These are phyloP conservation scores for Lactifluus pinguis DNA, from an alignment of 768 basidiomycete genomes.

Conservation along the genomic window DNA sequence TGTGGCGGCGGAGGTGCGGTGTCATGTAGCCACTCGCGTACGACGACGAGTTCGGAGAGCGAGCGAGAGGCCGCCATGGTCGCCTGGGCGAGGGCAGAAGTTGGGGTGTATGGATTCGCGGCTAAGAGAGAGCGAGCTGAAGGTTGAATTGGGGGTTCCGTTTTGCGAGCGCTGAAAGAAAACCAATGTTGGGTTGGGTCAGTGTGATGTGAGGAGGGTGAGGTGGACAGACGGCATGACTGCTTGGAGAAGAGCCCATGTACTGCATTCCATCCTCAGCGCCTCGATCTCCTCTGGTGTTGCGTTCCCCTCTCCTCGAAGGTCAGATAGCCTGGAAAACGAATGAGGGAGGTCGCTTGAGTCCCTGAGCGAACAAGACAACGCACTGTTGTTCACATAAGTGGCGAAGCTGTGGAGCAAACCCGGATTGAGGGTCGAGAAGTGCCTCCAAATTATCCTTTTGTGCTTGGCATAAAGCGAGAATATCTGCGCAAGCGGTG, in stretches of 20 bases:
- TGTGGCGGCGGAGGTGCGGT: constrained; percentile 37
- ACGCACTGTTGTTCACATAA: constrained; percentile 52
- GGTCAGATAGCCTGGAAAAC: constrained; percentile 41
- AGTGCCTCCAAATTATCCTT: constrained; percentile 49
- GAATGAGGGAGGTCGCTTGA: not conserved
- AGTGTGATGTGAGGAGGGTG: not conserved
- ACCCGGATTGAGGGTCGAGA: constrained; percentile 57
- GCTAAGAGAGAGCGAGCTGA: constrained; percentile 48
- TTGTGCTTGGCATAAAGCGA: constrained; percentile 45
- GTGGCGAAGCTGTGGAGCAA: constrained; percentile 53
- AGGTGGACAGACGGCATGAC: constrained; percentile 56
- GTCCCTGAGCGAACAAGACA: not conserved
- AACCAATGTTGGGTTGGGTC: not conserved
- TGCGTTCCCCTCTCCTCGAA: constrained; percentile 35
- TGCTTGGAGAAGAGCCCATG: constrained; percentile 74
- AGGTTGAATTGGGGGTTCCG: constrained; percentile 37
- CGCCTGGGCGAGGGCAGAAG: constrained; percentile 62
- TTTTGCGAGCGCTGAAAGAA: constrained; percentile 56
- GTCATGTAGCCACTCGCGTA: constrained; percentile 86
- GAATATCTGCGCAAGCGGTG: constrained; percentile 58
- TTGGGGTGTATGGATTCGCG: constrained; percentile 77
- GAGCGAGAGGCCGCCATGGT: constrained; percentile 60
- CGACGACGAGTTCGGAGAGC: constrained; percentile 66
- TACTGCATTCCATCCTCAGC: constrained; percentile 65
- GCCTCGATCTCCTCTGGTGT: constrained; percentile 49